These are phyloP conservation scores for Lagenaria siceraria DNA, from an alignment of 306 rosid genomes.

Conservation along the genomic window DNA sequence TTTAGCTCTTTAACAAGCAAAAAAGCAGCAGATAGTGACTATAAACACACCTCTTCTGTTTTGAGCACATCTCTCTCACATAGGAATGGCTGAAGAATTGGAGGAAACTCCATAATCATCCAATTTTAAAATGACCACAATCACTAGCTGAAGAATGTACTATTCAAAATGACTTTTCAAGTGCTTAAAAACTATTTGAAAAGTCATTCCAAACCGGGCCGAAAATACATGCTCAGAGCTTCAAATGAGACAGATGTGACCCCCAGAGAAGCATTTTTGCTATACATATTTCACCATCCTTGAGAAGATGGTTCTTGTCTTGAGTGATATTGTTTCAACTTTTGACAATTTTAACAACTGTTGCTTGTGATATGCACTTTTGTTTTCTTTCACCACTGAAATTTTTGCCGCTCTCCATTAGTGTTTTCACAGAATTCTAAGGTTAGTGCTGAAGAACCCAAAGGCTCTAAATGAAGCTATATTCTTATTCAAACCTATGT, in stretches of 20 bases:
- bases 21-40: neutral
- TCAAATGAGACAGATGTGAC: neutral
- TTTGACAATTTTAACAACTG: neutral
- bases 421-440: neutral
- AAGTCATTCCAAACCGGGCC: neutral
- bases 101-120: neutral
- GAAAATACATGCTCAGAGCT: neutral
- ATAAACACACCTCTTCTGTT: neutral
- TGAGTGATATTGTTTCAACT: neutral
- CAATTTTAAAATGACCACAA: neutral
- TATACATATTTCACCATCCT: neutral
- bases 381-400: neutral
- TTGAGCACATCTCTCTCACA: neutral
- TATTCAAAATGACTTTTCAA: neutral
- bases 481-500: neutral
- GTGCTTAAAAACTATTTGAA: too few relatives aligned
- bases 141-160: neutral
- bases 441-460: neutral
- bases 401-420: neutral
- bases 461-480: neutral
- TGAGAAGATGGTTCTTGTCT: neutral
- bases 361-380: neutral
- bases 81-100: neutral
- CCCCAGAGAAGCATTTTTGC: neutral
- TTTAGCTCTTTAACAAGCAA: neutral